Base-by-base conservation (phyloP, 1,284 basidiomycete species). In the Vanrija sp. region DNA sequence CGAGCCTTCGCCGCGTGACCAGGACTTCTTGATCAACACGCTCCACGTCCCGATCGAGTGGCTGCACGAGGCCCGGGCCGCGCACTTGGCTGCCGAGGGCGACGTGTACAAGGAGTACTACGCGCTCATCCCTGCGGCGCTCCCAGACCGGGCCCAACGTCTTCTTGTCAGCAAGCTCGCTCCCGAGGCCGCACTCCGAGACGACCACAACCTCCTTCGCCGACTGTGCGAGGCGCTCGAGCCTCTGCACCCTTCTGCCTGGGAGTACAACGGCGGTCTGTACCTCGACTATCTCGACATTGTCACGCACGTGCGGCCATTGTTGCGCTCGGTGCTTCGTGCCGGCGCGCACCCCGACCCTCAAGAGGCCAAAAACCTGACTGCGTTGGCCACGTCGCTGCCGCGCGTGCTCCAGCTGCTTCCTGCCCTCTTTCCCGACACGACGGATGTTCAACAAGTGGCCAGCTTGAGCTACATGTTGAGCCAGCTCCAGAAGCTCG, bases 111-210 rank as follows among this genome's bases (percentile, higher is more conserved):
- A 80, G 1, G 89, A 92, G 37, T 97, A 89, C 72, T 82, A 88
- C 54, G 77, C 86, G 41, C 88, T 89, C 67, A 77, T 91, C 44
- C 72, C 82, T 22, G 90, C 91, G 1, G 82, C 83, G 18, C 72
- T 85, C 38, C 85, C 83, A 62, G 82, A 85, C 44, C 78, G 82
- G 6, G 93, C 95, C 0, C 93, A 97, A 69, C 83, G 85, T 39
- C 78, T 96, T 20, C 89, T 89, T 1, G 80, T 92, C 25, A 75
- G 80, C 6, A 85, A 92, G 60, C 82, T 98, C n/a, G 90, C 89
- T 8, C 89, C 92, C 1, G 95, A 98, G 64, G 89, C 88, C 0
- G 80, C 97, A 49, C 80, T 97, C 42, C 81, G 89, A 9, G 82
- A 85, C 46, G 94, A 98, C 72, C 73, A 85, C 8, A 81, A 79